Evolutionary conservation across 768 basidiomycete genomes (phyloP), one percentile per base, ranked within the genome.

Genomic region (Pisolithus marmoratus): DNA sequence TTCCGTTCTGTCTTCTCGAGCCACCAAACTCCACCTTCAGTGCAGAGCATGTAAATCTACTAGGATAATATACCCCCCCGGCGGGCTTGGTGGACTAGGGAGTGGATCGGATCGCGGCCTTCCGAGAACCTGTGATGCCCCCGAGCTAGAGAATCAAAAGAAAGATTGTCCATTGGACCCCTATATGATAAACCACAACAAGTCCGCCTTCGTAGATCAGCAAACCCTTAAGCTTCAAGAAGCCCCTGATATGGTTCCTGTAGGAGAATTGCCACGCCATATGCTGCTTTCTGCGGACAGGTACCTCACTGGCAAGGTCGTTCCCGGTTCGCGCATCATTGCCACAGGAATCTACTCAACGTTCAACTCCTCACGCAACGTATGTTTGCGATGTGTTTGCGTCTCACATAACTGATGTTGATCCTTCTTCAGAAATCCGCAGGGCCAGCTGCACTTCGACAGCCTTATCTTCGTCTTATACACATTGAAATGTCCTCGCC

Each of bases 201-300:
- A 92, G 70, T 98, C 92, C 29, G 77, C 81, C 6, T 99, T 98
- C 63, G 87, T 94, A 8, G 96, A 99, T 64, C 94, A 96, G 59
- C 96, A 99, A 70, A 89, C 83, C 11, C 78, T 99, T 60, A 99
- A 99, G 67, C 80, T 99, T 12, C 96, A 99, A 69, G 96, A 99
- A 69, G 94, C 95, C 17, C 96, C 96, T 0, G 96, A 99, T 67
- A 96, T 97, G 92, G 96, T 99, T 1, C 96, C 96, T 0, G 94
- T 98, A 23, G 96, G 96, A 77, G 96, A 99, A 64, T 75, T 99
- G 38, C 96, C 96, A 8, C 73, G 94, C 46, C 96, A 98, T 65
- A 93, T 99, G 79, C 78, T 95, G 47, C 74, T 99, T 23, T 94
- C 90, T 26, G 84, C 83, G 5, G 96, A 99, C 67, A 76, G 95